These are phyloP conservation scores for Akanthomyces dipterigenus DNA, from an alignment of 2,329 filamentous ascomycete genomes.

Conservation along the genomic window DNA sequence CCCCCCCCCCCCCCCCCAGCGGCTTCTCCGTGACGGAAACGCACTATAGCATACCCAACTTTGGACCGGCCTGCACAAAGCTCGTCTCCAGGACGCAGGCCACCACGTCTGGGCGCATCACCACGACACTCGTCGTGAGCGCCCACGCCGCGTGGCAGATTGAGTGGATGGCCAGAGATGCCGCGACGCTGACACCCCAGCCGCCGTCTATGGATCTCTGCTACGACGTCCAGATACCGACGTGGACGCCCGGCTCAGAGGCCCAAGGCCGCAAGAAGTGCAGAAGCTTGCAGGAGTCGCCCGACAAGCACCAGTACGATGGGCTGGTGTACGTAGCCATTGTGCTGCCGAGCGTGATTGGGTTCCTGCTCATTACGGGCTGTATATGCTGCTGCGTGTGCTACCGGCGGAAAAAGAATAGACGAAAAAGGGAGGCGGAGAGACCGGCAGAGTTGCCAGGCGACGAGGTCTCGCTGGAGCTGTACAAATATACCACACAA, in stretches of 20 bases:
- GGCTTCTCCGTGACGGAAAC: background rate
- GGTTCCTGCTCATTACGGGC: background rate
- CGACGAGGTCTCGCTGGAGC: background rate
- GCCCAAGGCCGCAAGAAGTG: background rate
- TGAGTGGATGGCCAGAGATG: background rate
- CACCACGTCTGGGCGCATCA: background rate
- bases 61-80: background rate
- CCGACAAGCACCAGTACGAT: background rate
- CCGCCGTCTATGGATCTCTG: background rate
- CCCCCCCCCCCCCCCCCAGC: too few relatives aligned
- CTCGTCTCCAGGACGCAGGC: background rate
- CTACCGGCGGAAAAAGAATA: background rate
- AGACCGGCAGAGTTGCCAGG: background rate
- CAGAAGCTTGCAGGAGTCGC: background rate
- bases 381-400: constrained; percentile 2
- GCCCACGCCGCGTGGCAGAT: constrained; percentile 1
- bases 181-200: background rate
- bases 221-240: background rate
- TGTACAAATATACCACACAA: background rate
- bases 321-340: background rate
- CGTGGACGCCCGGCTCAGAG: constrained; percentile 1
- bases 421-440: background rate
- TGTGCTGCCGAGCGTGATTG: background rate
- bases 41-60: background rate
- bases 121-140: background rate